phyloP scores from a whole-genome alignment of 2,329 filamentous ascomycete genomes.

The Seiridium unicorne region DNA sequence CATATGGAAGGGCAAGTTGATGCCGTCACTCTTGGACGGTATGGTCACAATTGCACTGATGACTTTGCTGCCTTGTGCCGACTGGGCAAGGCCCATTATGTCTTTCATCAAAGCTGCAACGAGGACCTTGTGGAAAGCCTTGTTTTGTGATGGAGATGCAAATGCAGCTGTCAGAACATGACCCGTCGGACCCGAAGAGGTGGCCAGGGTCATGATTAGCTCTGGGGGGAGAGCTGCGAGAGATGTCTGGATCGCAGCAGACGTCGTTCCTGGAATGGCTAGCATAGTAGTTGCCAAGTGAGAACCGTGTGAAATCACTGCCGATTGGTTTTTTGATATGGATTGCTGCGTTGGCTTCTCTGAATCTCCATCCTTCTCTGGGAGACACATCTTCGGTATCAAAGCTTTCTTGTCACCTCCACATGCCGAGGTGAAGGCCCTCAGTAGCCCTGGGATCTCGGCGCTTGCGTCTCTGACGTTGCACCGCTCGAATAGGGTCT shows the following conservation, averaged over 20 bases:
- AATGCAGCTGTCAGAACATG: conserved; percentile 51
- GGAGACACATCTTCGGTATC: conserved; percentile 48
- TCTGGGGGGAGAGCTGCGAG: conserved; percentile 57
- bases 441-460: conserved; percentile 46
- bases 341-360: conserved; percentile 34
- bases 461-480: conserved; percentile 61
- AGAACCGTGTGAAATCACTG: conserved; percentile 67
- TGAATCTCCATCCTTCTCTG: conserved; percentile 29
- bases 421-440: conserved; percentile 46
- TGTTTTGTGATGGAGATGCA: conserved; percentile 43
- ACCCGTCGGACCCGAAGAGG: conserved; percentile 46
- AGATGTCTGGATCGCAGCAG: conserved; percentile 71
- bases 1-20: conserved; percentile 54
- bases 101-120: conserved; percentile 47
- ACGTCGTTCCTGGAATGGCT: conserved; percentile 65
- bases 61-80: conserved; percentile 50
- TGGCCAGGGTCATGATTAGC: conserved; percentile 64
- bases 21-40: conserved; percentile 47
- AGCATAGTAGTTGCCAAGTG: conserved; percentile 81
- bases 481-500: conserved; percentile 80
- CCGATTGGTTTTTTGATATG: conserved; percentile 54
- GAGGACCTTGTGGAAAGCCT: conserved; percentile 55
- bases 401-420: conserved; percentile 45
- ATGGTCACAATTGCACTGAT: conserved; percentile 47
- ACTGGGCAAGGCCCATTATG: conserved; percentile 43